Evolutionary conservation across 2,329 filamentous ascomycete species (phyloP), one percentile per base, ranked within the genome.

Genomic region (Diplodia mutila): DNA sequence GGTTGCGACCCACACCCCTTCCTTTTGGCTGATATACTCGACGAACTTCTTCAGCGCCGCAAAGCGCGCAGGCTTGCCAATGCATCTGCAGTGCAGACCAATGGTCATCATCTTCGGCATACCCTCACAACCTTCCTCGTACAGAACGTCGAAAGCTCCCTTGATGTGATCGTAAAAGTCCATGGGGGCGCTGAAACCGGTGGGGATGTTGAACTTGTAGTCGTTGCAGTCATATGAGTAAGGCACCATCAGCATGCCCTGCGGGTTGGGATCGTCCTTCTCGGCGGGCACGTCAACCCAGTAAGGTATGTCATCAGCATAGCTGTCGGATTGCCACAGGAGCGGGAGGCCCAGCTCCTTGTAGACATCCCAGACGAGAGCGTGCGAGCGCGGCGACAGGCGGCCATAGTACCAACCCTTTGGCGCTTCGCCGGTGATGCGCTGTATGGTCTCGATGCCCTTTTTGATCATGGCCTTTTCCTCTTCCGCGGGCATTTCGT

Each of bases 101-200:
- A 87, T 80, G 0, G 85, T 86, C 85, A 87, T 87, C 85, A 87
- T 87, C 76, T 85, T 85, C 4, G 83, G 83, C 70, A 74, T 74
- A 0, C 84, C 84, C 12, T 78, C 78, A 63, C 79, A 73, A 0
- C 84, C 84, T 69, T 86, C 84, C 34, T 83, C 83, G 67, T 86
- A 85, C 37, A 86, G 72, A 21, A 84, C 81, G 70, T 87, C 85
- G 64, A 87, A 86, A 0, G 84, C 82, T 23, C 81, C 81, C 75
- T 84, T 83, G 18, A 86, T 70, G 69, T 86, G 82, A 21, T 73
- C 70, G 65, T 77, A 80, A 72, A 85, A 85, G 4, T 78, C 81
- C 11, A 75, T 71, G 0, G 83, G 80, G 48, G 79, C 81, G 5
- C 80, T 76, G 70, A 84, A 85, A 0, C 83, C 83, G 8, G 79